Evolutionary conservation across 2,329 filamentous ascomycete genomes (phyloP).

Genomic region (Fusarium tjaetaba): DNA sequence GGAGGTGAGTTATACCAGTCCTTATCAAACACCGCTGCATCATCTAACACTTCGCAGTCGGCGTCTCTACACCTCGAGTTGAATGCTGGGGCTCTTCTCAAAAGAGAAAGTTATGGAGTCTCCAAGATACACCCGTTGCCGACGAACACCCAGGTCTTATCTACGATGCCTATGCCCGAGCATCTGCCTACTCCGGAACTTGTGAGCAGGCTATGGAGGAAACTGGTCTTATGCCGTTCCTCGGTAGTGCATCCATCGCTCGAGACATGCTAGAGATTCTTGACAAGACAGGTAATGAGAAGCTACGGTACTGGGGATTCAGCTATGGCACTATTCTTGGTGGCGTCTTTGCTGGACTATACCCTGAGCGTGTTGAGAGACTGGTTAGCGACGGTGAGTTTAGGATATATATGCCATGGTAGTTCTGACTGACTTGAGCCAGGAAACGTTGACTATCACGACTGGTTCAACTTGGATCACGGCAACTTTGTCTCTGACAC

Average conservation of each 20-base stretch:
- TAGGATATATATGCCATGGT: fast-evolving
- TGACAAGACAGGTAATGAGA: conserved; percentile 52
- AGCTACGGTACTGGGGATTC: conserved; percentile 63
- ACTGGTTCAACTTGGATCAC: conserved; percentile 59
- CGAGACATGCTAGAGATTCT: conserved; percentile 61
- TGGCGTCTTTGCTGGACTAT: conserved; percentile 62
- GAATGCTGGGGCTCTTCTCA: conserved; percentile 61
- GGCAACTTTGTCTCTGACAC: conserved; percentile 62
- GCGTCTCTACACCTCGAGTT: conserved; percentile 59
- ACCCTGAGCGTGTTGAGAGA: conserved; percentile 60
- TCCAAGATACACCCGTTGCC: conserved; percentile 56
- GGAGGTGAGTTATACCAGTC: conserved; percentile 48
- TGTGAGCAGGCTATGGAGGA: conserved; percentile 54
- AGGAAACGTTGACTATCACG: conserved; percentile 63
- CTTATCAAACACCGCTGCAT: neutral
- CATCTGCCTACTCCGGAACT: conserved; percentile 52
- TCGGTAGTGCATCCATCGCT: conserved; percentile 57
- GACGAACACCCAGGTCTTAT: conserved; percentile 59
- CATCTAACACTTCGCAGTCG: conserved; percentile 46
- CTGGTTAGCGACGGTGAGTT: conserved; percentile 61
- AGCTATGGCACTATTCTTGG: conserved; percentile 65
- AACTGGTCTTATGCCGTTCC: conserved; percentile 52
- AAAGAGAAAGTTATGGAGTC: conserved; percentile 55
- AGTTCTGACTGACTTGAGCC: neutral
- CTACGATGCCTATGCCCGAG: conserved; percentile 56